Base-by-base conservation (phyloP, 108 stramenopile species). In the Fragilaria radians region DNA sequence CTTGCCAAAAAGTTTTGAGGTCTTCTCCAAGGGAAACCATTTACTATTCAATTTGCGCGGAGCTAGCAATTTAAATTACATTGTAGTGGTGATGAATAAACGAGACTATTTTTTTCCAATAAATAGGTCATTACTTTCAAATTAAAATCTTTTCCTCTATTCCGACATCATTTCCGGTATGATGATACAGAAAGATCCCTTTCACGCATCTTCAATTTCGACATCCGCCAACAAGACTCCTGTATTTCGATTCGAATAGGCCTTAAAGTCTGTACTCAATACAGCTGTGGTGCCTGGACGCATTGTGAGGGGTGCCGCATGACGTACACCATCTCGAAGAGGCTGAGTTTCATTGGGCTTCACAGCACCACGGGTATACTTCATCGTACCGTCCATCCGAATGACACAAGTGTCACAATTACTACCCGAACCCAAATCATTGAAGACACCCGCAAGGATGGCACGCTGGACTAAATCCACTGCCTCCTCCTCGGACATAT, bases 401-500 rank as follows among this genome's bases (percentile, higher is more conserved):
- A 99, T 92, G 52, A 99, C 76, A 54, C 91, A 93, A 11, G 95
- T 66, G 65, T 99, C 98, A 42, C 87, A 86, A 71, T 97, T 98
- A 57, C 70, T 76, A 1, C 99, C 97, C 26, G 80, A 83, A 1
- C 99, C 97, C 36, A 98, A 74, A 77, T 99, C 97, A 73, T 99
- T 99, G 67, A 96, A 98, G 54, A 98, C 79, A 27, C 99, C 97
- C 0, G 99, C 96, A 32, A 76, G 55, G 63, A 98, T 97, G 28
- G 95, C 86, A 25, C 96, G 72, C 55, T 93, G 73, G 27, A 99
- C 99, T 60, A 99, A 63, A 22, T 80, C 72, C 1, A 96, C 73
- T 24, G 96, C 99, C 56, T 95, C 95, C 1, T 57, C 94, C 72
- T 99, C 97, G 28, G 57, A 69, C 79, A 96, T 70, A 59, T 86